Conservation (phyloP, 495 filamentous ascomycete genomes). For the Neurospora hispaniola region DNA sequence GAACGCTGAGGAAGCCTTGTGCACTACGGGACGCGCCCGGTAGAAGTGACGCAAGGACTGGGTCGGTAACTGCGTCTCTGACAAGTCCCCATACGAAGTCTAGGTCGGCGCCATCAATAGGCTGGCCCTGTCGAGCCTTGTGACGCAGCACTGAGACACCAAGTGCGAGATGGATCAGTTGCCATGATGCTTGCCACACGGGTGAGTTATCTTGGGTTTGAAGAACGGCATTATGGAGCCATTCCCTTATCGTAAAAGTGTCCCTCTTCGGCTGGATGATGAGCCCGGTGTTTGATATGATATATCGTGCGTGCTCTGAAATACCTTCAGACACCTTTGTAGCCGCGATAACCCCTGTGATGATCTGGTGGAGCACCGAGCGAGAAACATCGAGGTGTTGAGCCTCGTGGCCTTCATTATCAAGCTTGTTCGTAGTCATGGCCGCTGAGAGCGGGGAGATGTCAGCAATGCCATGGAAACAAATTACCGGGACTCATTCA, state of each 20-base stretch:
- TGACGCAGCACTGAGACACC: background rate
- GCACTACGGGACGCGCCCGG: constrained; percentile 13
- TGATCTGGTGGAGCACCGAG: background rate
- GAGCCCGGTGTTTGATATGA: background rate
- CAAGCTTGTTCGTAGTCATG: background rate
- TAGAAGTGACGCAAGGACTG: background rate
- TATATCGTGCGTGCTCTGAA: background rate
- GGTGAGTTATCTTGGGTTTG: background rate
- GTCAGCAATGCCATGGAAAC: background rate
- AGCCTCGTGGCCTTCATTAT: background rate
- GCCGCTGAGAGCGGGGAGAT: background rate
- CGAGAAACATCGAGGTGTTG: background rate
- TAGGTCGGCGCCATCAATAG: background rate
- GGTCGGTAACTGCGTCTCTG: background rate
- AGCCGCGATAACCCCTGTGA: background rate
- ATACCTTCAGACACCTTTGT: background rate
- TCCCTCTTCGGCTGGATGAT: background rate
- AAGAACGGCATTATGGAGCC: background rate
- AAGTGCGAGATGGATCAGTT: background rate
- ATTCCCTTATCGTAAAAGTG: background rate
- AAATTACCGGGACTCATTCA: background rate
- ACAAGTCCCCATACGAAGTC: constrained; percentile 1
- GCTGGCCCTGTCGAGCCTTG: background rate
- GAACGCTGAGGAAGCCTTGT: constrained; percentile 16
- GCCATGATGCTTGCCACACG: background rate